Base-by-base conservation (phyloP, 2,329 filamentous ascomycete genomes). In the Thelonectria discophora region DNA sequence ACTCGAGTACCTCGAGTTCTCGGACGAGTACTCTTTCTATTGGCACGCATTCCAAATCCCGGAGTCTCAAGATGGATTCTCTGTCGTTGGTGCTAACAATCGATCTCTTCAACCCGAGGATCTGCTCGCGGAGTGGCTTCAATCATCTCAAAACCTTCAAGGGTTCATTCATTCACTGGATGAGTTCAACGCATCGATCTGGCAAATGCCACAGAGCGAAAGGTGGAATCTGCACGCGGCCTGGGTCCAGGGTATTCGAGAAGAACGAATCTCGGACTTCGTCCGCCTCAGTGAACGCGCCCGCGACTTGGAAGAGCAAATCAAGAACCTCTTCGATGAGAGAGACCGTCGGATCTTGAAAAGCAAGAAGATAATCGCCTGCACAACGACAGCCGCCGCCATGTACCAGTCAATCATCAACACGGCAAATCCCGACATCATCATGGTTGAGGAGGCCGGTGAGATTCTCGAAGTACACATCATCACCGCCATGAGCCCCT, bases 401-500 rank as follows among this genome's bases (percentile, higher is more conserved):
- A 92, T 82, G 74, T 84, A 90, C 52, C 75, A 80, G 0, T 74
- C 81, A 0, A 77, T 84, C 1, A 80, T 93, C 9, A 80, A 80
- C 5, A 77, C 80, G 1, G 84, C 83, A 0, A 73, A 76, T 0
- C 87, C 88, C 0, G 86, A 87, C 1, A 78, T 91, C 3, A 74
- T 92, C 1, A 70, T 93, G 0, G 84, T 91, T 0, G 90, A 93
- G 72, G 90, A 93, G 73, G 90, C 89, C 0, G 90, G 89, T 1
- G 90, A 93, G 64, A 90, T 93, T 3, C 78, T 92, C 0, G 90
- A 93, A 72, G 81, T 82, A 2, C 90, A 92, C 65, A 40, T 77
- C 18, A 73, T 92, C 0, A 84, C 89, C 0, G 84, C 90, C 0
- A 68, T 92, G 58, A 78, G 80, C 0, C 72, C 82, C 0, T 74